phyloP scores from a whole-genome alignment of 2,329 filamentous ascomycete genomes.

The Celoporthe dispersa region DNA sequence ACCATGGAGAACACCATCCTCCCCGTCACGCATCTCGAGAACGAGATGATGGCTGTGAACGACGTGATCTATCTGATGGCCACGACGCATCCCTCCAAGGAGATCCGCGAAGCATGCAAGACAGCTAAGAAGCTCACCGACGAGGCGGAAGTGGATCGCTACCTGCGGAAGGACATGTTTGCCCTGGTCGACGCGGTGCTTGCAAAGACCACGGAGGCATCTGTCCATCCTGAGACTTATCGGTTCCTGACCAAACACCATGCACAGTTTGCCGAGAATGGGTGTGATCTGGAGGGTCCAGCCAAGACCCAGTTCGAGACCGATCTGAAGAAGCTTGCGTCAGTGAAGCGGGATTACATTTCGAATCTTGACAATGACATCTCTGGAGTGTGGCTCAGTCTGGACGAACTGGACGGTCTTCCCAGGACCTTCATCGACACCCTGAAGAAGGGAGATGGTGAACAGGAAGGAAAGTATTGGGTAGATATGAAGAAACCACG shows the following conservation, averaged over 20 bases:
- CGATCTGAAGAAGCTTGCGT: not conserved
- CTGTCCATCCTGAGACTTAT: slow-evolving; percentile 10
- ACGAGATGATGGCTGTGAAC: slow-evolving; percentile 9
- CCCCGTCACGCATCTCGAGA: slow-evolving; percentile 8
- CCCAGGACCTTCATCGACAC: slow-evolving; percentile 14
- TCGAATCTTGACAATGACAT: slow-evolving; percentile 26
- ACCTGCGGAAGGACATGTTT: slow-evolving; percentile 24
- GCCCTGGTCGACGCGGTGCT: slow-evolving; percentile 22
- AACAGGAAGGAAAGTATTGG: slow-evolving; percentile 22
- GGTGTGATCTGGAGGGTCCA: slow-evolving; percentile 18
- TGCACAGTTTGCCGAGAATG: slow-evolving; percentile 22
- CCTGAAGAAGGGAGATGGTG: slow-evolving; percentile 13
- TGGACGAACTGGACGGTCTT: slow-evolving; percentile 23
- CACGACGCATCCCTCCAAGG: slow-evolving; percentile 23
- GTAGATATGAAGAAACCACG: slow-evolving; percentile 22
- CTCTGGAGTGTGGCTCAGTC: slow-evolving; percentile 24
- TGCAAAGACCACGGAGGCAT: not conserved
- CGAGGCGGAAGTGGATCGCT: slow-evolving; percentile 22
- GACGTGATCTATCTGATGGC: slow-evolving; percentile 24
- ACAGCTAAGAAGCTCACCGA: slow-evolving; percentile 20
- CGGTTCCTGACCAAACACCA: slow-evolving; percentile 25
- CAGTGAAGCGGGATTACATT: slow-evolving; percentile 14
- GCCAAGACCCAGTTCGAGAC: slow-evolving; percentile 7
- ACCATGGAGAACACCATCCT: slow-evolving; percentile 13
- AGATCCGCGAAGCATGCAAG: slow-evolving; percentile 24